Evolutionary conservation across 2,329 filamentous ascomycete genomes (phyloP), one percentile per base, ranked within the genome.

Genomic region (Botrytis fabae): DNA sequence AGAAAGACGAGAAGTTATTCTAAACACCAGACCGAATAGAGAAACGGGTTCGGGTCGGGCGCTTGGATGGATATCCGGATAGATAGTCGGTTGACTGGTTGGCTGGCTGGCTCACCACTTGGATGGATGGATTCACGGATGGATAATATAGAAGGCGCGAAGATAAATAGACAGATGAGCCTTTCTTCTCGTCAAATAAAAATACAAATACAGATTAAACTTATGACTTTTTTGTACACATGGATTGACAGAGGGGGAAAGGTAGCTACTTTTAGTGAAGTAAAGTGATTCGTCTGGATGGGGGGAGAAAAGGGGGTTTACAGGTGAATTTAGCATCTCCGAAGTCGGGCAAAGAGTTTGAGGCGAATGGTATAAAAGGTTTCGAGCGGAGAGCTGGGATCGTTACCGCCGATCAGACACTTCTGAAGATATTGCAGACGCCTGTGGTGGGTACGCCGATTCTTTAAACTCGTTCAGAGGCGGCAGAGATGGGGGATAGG

Each of bases 31-130:
- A 22, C 46, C 38, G 22, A 35, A 35, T n/a, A 9, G 44, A n/a
- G 12, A 6, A 42, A n/a, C 2, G 35, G 32, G 14, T 54, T 68
- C 25, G 22, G 65, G 28, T 46, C 16, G 25, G 48, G 65, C 65
- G 48, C 35, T 42, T 68, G 64, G 64, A 68, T 57, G 46, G 32
- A 51, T 68, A 57, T 57, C 51, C 51, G 64, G 64, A 66, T 66
- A 48, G 46, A 54, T 54, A 51, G 35, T 35, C 25, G 35, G 46
- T 54, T 66, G 18, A n/a, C 35, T 51, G 64, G 35, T 14, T 44
- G 63, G 28, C 35, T 35, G n/a, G 18, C 22, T 65, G 61, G 32
- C 20, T 38, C 18, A 25, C 20, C 35, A 25, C 35, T 62, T 62
- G 35, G 35, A 62, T 40, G 35, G 40, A 22, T 32, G n/a, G 25